phyloP scores from a whole-genome alignment of 805 yeast species.

The Dipodascopsis uninucleata region DNA sequence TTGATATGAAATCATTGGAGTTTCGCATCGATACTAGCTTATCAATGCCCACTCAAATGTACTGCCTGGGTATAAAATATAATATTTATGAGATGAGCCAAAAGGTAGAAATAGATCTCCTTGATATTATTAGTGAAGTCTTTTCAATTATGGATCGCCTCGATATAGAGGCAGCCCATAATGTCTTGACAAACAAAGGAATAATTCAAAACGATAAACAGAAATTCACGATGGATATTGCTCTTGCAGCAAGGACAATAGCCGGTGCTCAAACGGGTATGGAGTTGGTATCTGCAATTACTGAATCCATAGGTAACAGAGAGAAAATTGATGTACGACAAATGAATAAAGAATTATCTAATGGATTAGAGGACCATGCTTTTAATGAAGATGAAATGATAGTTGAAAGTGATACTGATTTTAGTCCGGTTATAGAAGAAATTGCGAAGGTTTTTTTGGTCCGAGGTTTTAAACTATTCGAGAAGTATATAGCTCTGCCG shows the following conservation, averaged over 20 bases:
- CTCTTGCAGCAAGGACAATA: too few species aligned
- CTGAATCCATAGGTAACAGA: constrained; percentile 47
- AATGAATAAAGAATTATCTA: constrained; percentile 25
- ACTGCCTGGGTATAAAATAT: constrained; percentile 18
- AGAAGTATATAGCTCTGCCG: constrained; percentile 39
- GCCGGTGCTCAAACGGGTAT: constrained; percentile 66
- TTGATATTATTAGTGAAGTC: constrained; percentile 7
- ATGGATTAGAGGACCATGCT: constrained; percentile 18
- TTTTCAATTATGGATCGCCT: neutral
- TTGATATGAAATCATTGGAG: constrained; percentile 11
- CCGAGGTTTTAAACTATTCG: constrained; percentile 15
- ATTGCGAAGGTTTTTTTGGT: constrained; percentile 19
- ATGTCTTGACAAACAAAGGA: too few species aligned
- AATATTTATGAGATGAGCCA: constrained; percentile 15
- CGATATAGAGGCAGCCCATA: constrained; percentile 1
- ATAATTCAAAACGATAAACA: too few species aligned
- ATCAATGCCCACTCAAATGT: constrained; percentile 15
- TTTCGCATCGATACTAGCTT: neutral
- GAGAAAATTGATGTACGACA: constrained; percentile 25
- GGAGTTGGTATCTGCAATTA: constrained; percentile 71
- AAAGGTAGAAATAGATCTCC: constrained; percentile 12
- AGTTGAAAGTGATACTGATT: constrained; percentile 6
- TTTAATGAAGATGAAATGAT: constrained; percentile 21
- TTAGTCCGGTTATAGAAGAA: constrained; percentile 22
- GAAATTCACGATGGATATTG: too few species aligned